phyloP scores from a whole-genome alignment of 1,284 basidiomycete genomes.

The Sanghuangporus weigelae region DNA sequence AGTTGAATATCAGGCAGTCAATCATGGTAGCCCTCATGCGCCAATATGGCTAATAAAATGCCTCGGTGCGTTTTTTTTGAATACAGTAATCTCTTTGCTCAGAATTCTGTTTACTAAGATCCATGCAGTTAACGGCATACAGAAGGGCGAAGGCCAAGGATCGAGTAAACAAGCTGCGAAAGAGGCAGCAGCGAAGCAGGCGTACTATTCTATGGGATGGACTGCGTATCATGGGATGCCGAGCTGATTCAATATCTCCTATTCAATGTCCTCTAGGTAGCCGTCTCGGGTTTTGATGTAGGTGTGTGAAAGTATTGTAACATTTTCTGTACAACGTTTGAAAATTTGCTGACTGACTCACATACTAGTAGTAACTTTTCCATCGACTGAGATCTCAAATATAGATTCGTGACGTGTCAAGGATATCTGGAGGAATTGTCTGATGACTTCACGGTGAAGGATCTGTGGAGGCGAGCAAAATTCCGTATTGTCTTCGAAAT shows the following conservation, averaged over 20 bases:
- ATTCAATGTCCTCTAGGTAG: too few relatives aligned
- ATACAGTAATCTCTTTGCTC: not conserved
- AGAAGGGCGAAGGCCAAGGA: conserved; percentile 20
- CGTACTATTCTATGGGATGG: conserved; percentile 19
- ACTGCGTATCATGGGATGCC: not conserved
- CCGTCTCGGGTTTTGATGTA: too few relatives aligned
- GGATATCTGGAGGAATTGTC: too few relatives aligned
- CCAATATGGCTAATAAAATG: conserved; percentile 62
- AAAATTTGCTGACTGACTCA: too few relatives aligned
- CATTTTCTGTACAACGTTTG: too few relatives aligned
- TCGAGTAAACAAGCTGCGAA: conserved; percentile 24
- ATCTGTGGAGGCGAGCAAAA: too few relatives aligned
- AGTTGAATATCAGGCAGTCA: conserved; percentile 54
- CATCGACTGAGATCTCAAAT: too few relatives aligned
- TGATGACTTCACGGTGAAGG: too few relatives aligned
- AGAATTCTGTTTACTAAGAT: not conserved
- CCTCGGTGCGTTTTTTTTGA: conserved; percentile 39
- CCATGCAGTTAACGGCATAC: conserved; percentile 21
- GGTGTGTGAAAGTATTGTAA: too few relatives aligned
- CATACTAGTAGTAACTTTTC: too few relatives aligned
- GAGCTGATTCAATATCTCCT: not conserved
- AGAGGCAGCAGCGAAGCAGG: conserved; percentile 23
- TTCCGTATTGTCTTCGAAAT: too few relatives aligned
- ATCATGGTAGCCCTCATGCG: conserved; percentile 58
- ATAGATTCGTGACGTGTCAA: too few relatives aligned